Percentiles rank a stretch among this genome's conserved stretches.
These are phyloP conservation scores for Corinectria fuckeliana DNA, from an alignment of 2,329 filamentous ascomycete genomes.

Conservation along the genomic window DNA sequence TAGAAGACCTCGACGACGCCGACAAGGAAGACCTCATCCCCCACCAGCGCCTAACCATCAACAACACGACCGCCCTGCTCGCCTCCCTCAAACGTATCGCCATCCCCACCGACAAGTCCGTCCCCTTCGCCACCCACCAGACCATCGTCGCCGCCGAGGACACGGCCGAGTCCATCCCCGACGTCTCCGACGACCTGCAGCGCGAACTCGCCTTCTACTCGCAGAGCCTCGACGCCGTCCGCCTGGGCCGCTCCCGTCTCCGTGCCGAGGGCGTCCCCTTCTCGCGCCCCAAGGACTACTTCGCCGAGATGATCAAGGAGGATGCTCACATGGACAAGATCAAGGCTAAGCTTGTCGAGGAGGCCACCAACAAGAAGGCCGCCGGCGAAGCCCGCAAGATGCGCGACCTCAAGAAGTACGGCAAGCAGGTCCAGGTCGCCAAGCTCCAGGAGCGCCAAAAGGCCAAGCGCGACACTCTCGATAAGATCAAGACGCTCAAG, in stretches of 20 bases:
- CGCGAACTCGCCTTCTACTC: conserved; percentile 94
- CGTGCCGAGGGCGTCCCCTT: conserved; percentile 86
- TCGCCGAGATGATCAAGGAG: conserved; percentile 98
- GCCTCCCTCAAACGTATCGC: conserved; percentile 79
- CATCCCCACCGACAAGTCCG: conserved; percentile 68
- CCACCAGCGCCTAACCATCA: conserved; percentile 93
- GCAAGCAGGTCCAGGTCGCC: conserved; percentile 96
- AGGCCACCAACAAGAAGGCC: conserved; percentile 91
- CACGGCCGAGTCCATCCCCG: conserved; percentile 71
- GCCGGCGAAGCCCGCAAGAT: conserved; percentile 88
- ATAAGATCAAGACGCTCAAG: conserved; percentile 95
- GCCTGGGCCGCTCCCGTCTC: conserved; percentile 74
- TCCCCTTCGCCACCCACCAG: conserved; percentile 85
- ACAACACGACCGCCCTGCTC: conserved; percentile 89
- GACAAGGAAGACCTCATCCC: conserved; percentile 88
- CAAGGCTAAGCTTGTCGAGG: conserved; percentile 90
- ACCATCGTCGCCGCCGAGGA: conserved; percentile 71
- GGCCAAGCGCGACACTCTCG: conserved; percentile 89
- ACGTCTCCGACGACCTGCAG: conserved; percentile 89
- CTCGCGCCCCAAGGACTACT: conserved; percentile 90
- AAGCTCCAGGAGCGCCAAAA: conserved; percentile 94
- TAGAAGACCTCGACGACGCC: conserved; percentile 77
- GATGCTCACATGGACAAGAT: conserved; percentile 99
- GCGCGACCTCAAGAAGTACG: conserved; percentile 97
- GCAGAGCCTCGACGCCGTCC: conserved; percentile 82